Percentiles rank a stretch among this genome's conserved stretches.
phyloP scores from a whole-genome alignment of 306 rosid species.

The Oemleria cerasiformis region DNA sequence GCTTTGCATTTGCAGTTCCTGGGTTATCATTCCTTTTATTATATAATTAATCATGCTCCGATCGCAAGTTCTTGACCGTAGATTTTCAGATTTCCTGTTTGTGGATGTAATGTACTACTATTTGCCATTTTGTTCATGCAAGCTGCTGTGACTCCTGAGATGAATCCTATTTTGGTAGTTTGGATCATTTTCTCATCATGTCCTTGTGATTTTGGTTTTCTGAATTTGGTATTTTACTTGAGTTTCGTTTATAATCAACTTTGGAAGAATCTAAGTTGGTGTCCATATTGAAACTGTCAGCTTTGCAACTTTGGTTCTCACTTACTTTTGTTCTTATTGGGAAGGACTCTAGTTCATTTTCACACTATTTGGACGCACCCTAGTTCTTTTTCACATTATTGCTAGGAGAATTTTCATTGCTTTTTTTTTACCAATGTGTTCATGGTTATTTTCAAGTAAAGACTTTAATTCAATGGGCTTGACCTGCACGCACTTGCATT shows the following conservation, averaged over 20 bases:
- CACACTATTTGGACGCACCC: too few relatives aligned
- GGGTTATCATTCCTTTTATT: constrained; percentile 10
- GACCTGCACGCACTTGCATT: too few relatives aligned
- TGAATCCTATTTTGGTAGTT: neutral
- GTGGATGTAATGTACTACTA: neutral
- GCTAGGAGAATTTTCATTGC: too few relatives aligned
- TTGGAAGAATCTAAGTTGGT: neutral
- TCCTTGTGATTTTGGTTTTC: neutral
- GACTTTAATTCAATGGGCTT: too few relatives aligned
- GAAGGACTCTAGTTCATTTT: neutral
- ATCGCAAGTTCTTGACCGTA: neutral
- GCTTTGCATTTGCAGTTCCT: constrained; percentile 11
- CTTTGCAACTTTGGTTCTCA: neutral
- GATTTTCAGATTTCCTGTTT: neutral
- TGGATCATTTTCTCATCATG: neutral
- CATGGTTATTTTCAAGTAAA: too few relatives aligned
- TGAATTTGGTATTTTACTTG: neutral
- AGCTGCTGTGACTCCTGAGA: neutral
- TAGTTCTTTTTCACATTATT: too few relatives aligned
- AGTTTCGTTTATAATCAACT: neutral
- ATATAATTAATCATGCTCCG: constrained; percentile 7
- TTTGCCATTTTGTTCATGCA: neutral
- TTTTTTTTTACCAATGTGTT: too few relatives aligned
- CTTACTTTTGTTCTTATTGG: neutral
- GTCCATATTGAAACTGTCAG: neutral